A percentile compares a stretch with the other conserved stretches of the same genome.
Evolutionary conservation across 2,329 filamentous ascomycete species (phyloP).

Genomic region (Trichoderma sp.): DNA sequence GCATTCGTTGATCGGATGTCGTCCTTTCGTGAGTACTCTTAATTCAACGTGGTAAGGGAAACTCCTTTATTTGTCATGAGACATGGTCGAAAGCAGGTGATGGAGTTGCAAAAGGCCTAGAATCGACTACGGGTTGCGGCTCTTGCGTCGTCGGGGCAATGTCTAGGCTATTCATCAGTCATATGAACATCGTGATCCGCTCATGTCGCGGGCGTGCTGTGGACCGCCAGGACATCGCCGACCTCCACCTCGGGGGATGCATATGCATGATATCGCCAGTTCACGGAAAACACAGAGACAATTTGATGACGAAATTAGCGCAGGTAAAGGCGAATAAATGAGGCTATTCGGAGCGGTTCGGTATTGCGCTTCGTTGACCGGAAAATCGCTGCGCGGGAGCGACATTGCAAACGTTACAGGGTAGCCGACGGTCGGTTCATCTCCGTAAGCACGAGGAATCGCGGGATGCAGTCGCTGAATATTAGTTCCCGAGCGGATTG

Average conservation of each 20-base stretch:
- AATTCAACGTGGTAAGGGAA: neutral
- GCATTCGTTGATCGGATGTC: neutral
- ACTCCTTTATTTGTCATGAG: neutral
- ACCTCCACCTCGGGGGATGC: neutral
- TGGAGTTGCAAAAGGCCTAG: neutral
- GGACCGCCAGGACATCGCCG: constrained; percentile 7
- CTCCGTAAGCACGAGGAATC: neutral
- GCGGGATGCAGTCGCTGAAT: neutral
- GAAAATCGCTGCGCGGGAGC: neutral
- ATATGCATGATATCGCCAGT: neutral
- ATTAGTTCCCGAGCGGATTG: neutral
- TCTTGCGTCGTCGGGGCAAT: neutral
- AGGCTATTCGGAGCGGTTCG: neutral
- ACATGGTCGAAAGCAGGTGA: neutral
- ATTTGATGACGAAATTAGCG: neutral
- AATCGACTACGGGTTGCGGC: neutral
- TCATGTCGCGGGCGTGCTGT: neutral
- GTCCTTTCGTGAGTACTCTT: neutral
- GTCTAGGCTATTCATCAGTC: neutral
- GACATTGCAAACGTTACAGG: neutral
- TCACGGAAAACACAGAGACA: neutral
- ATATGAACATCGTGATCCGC: neutral
- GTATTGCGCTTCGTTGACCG: neutral
- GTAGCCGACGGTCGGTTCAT: neutral
- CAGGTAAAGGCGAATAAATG: neutral